These are phyloP conservation scores for Globisporangium viniferum DNA, from an alignment of 352 stramenopile genomes.

Conservation along the genomic window DNA sequence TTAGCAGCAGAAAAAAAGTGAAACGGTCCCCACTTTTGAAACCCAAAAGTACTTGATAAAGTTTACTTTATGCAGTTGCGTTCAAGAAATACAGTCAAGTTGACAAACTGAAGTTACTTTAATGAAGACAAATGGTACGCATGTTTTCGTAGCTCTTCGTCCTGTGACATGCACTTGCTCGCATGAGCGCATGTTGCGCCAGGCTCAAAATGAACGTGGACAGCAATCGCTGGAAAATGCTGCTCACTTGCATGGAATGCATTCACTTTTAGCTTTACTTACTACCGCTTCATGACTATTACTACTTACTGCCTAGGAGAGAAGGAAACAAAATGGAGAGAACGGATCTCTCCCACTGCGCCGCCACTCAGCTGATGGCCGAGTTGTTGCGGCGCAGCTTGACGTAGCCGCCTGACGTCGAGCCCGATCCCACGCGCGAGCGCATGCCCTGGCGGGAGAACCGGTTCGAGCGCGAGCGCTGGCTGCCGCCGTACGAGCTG, in stretches of 20 bases:
- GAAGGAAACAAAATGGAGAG: not conserved
- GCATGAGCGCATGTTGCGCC: not conserved
- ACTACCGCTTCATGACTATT: not conserved
- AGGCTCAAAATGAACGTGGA: not conserved
- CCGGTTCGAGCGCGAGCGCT: conserved; percentile 16
- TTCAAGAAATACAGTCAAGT: not conserved
- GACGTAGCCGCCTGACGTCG: conserved; percentile 8
- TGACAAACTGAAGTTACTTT: not conserved
- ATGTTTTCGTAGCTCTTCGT: not conserved
- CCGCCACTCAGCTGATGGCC: not conserved
- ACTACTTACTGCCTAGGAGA: not conserved
- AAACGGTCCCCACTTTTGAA: not conserved
- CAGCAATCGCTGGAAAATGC: not conserved
- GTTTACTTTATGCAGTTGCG: not conserved
- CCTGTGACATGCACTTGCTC: conserved; percentile 4
- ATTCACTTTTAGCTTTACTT: not conserved
- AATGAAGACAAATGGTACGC: not conserved
- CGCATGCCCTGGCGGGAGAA: conserved; percentile 18
- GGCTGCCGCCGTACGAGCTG: conserved; percentile 15
- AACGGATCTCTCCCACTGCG: not conserved
- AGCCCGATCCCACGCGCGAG: conserved; percentile 14
- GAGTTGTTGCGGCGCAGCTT: conserved; percentile 8
- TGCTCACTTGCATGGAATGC: not conserved
- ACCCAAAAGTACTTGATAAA: not conserved
- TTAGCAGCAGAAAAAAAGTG: not conserved